Evolutionary conservation across 108 stramenopile species (phyloP).

Genomic region (Stephanodiscus minutulus): DNA sequence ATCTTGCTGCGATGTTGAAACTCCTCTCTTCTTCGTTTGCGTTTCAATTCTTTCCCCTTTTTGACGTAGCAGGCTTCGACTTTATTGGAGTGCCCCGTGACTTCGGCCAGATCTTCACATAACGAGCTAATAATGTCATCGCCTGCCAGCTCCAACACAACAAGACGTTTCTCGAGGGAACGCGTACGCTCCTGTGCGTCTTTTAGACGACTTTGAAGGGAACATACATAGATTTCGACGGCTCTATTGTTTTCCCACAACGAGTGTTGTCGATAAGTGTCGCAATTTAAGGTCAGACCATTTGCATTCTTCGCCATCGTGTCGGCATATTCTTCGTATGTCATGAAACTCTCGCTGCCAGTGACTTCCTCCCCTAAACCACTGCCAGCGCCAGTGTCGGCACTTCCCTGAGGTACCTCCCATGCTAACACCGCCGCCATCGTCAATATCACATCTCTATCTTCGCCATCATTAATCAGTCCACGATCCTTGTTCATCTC

Average conservation of each 20-base stretch:
- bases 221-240: constrained; percentile 21
- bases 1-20: constrained; percentile 17
- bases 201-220: constrained; percentile 36
- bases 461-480: constrained; percentile 7
- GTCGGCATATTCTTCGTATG: constrained; percentile 37
- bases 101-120: constrained; percentile 50
- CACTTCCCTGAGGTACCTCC: constrained; percentile 32
- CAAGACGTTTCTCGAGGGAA: constrained; percentile 43
- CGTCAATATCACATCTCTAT: constrained; percentile 18
- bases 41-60: constrained; percentile 38
- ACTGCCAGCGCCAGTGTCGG: constrained; percentile 38
- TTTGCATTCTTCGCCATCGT: constrained; percentile 11
- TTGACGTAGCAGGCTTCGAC: constrained; percentile 48
- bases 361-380: neutral
- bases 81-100: constrained; percentile 45
- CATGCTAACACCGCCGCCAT: constrained; percentile 31
- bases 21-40: constrained; percentile 36
- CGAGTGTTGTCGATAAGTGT: constrained; percentile 17
- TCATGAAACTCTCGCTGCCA: constrained; percentile 16
- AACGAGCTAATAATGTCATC: constrained; percentile 52
- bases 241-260: constrained; percentile 35
- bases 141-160: constrained; percentile 44
- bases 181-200: constrained; percentile 39
- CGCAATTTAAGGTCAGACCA: neutral
- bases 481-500: constrained; percentile 52